Base-by-base conservation (phyloP, 202 grass and related monocot species). In the Bolboschoenoplectus hybrid region DNA sequence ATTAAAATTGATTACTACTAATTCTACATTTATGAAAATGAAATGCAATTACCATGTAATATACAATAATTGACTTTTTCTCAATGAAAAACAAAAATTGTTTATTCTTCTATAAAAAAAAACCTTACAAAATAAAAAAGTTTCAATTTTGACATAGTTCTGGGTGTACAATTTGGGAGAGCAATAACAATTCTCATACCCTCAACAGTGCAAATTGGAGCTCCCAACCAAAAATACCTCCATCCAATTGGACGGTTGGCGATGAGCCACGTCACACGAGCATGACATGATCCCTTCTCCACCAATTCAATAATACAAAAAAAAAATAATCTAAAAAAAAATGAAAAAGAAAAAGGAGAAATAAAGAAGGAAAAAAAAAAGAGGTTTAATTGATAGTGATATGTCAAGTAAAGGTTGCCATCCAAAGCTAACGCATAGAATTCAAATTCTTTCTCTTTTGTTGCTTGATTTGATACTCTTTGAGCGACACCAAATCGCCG, bases 181-280 rank as follows among this genome's bases (percentile, higher is more conserved):
- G 41, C 16, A 71, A 46, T 71, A 44, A n/a, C 14, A 57, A 9
- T 38, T 57, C 16, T 9, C 0, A 77, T 77, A 16, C 19, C 44
- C 5, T 38, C 3, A 38, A 55, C 20, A 55, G 55, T 76, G 49
- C 11, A 82, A 52, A 8, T 6, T 34, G 62, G 20, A 5, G 20
- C 5, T 43, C n/a, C 40, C 40, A 16, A 47, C 26, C 3, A 7
- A 81, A 10, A 81, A 51, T 40, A 14, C 45, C 11, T 52, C 5
- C 17, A 45, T 43, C 81, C 63, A 40, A 69, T 83, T 53, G 81
- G 44, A 68, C 19, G 81, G 81, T 38, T 83, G 64, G 45, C 12
- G 64, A 83, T 50, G 45, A 44, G 81, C 62, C 57, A 83, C 81
- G 81, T 44, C 57, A 83, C 81, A 83, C 55, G 6, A 68, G 45